phyloP scores from a whole-genome alignment of 768 basidiomycete species.

The Boletus rubroflammeus region DNA sequence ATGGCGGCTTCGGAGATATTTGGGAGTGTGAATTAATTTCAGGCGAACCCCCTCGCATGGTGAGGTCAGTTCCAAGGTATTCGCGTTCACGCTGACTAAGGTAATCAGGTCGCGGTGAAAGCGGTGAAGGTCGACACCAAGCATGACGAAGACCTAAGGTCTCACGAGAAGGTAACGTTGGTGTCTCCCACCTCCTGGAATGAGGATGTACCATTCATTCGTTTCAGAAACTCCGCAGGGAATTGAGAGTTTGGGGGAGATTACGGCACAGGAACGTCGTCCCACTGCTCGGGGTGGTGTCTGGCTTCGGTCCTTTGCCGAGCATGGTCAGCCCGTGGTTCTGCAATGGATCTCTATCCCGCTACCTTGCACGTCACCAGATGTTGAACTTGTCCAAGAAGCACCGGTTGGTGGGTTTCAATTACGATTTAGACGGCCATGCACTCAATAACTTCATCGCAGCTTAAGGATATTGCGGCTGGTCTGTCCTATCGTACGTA shows the following conservation, averaged over 20 bases:
- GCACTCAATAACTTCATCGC: background rate
- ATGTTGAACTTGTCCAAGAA: background rate
- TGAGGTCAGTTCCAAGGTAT: background rate
- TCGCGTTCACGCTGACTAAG: background rate
- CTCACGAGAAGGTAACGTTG: conserved; percentile 13
- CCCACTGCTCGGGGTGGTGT: conserved; percentile 28
- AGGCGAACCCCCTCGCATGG: conserved; percentile 1
- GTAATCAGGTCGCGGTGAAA: conserved; percentile 22
- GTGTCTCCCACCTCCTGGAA: background rate
- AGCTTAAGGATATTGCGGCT: conserved; percentile 21
- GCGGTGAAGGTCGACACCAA: conserved; percentile 1
- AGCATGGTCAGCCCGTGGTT: conserved; percentile 36
- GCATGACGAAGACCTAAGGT: background rate
- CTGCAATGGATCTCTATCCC: conserved; percentile 22
- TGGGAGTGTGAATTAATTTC: conserved; percentile 23
- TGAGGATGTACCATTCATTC: background rate
- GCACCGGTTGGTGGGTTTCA: conserved; percentile 13
- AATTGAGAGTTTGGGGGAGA: conserved; percentile 19
- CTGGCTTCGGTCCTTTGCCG: conserved; percentile 28
- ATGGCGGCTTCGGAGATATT: conserved; percentile 21
- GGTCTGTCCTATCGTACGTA: conserved; percentile 25
- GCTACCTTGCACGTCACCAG: conserved; percentile 14
- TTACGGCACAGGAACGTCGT: conserved; percentile 27
- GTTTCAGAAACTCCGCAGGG: conserved; percentile 27
- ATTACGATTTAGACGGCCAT: background rate